Conservation (phyloP, 208 protist genomes). For the Herpetomonas samuelpessoai region DNA sequence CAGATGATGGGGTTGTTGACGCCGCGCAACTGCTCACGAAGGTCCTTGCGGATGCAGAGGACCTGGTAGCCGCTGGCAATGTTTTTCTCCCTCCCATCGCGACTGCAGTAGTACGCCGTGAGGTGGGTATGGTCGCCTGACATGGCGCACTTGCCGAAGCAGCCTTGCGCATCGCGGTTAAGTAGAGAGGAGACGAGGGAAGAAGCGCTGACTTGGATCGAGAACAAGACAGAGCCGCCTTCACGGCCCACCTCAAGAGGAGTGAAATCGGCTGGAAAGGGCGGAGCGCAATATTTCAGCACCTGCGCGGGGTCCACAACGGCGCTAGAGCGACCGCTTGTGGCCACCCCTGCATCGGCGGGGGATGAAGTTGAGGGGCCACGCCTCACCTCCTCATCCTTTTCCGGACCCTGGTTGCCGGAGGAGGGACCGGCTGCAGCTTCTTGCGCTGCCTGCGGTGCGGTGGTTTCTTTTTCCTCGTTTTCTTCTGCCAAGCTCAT, state of each 20-base stretch:
- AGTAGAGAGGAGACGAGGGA: background rate
- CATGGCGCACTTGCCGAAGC: conserved; percentile 50
- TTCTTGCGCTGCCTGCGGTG: background rate
- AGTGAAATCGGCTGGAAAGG: conserved; percentile 24
- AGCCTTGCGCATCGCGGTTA: conserved; percentile 6
- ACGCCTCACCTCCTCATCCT: background rate
- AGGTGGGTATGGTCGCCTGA: conserved; percentile 21
- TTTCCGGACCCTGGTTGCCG: no score
- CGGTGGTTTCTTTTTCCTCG: conserved; percentile 11
- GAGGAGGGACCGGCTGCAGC: background rate
- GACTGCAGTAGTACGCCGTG: conserved; percentile 34
- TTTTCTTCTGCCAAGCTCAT: conserved; percentile 13
- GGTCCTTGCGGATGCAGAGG: conserved; percentile 34
- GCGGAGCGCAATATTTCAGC: conserved; percentile 21
- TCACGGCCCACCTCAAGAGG: conserved; percentile 33
- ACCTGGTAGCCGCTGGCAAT: conserved; percentile 24
- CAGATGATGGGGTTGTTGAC: conserved; percentile 16
- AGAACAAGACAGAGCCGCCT: conserved; percentile 31
- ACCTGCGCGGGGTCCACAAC: background rate
- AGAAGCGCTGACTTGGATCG: conserved; percentile 18
- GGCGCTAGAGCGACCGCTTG: background rate
- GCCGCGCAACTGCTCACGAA: background rate
- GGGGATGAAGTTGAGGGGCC: no score
- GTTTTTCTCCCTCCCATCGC: conserved; percentile 25
- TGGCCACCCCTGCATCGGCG: no score